Conservation (phyloP, 306 rosid species). For the Citrullus colocynthis region DNA sequence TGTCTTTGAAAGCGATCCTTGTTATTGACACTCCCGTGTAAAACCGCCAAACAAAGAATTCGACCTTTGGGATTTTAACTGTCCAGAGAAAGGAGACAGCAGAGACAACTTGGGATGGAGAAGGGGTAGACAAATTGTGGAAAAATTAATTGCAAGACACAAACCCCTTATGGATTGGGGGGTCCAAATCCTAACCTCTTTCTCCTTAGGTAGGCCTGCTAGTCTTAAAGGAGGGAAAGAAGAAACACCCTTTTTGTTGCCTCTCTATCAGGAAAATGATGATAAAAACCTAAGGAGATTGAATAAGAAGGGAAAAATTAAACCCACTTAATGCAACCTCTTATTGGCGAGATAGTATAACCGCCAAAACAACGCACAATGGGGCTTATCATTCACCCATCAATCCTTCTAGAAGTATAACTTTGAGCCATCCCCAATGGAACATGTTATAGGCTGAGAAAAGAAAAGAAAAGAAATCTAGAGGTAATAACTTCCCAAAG, state of each 20-base stretch:
- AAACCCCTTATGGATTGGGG: no score
- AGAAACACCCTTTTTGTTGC: no score
- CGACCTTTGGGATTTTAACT: background rate
- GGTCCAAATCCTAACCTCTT: no score
- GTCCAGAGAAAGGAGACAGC: background rate
- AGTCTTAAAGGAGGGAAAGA: no score
- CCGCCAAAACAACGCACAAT: background rate
- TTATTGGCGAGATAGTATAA: background rate
- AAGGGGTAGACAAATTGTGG: no score
- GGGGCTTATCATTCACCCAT: background rate
- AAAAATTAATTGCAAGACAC: no score
- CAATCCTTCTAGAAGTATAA: background rate
- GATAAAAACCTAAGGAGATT: no score
- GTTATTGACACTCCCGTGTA: background rate
- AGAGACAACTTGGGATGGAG: no score
- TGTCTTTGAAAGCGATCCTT: background rate
- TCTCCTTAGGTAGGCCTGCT: no score
- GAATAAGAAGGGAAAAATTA: no score
- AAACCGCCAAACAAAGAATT: background rate
- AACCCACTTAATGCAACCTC: background rate
- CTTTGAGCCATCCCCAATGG: background rate
- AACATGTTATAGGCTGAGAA: background rate
- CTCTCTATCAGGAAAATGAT: no score
- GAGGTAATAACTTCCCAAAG: background rate
- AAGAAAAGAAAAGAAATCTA: background rate